Conservation (phyloP, 495 filamentous ascomycete species). For the Neohortaea acidophila region DNA sequence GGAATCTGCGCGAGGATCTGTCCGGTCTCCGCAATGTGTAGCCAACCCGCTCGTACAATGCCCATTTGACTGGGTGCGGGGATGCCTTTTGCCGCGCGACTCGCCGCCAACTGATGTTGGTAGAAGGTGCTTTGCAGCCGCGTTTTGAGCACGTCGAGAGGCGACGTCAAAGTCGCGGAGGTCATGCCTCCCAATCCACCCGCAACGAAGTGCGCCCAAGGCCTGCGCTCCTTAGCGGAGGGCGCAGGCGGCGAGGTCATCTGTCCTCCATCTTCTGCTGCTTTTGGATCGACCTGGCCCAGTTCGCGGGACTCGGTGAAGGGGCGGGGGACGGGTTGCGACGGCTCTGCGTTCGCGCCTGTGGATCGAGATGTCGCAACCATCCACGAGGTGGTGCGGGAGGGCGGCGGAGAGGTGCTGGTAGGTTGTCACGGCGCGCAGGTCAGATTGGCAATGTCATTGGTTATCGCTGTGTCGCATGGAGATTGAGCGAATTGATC, state of each 20-base stretch:
- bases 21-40: conserved; percentile 61
- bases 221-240: conserved; percentile 41
- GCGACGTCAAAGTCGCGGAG: conserved; percentile 67
- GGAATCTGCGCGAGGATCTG: conserved; percentile 68
- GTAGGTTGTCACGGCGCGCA: too few relatives aligned
- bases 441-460: too few relatives aligned
- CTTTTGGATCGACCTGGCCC: conserved; percentile 39
- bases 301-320: conserved; percentile 45
- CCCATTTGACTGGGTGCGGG: conserved; percentile 32
- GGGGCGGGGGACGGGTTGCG: conserved; percentile 10
- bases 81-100: conserved; percentile 33
- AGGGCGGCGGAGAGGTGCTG: too few relatives aligned
- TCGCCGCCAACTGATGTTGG: conserved; percentile 44
- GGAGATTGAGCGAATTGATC: too few relatives aligned
- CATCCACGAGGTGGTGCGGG: conserved; percentile 1
- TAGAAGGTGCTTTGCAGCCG: conserved; percentile 85
- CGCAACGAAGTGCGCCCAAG: conserved; percentile 79
- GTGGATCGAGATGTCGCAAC: neutral
- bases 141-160: conserved; percentile 82
- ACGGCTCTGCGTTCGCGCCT: neutral
- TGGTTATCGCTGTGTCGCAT: too few relatives aligned
- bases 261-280: conserved; percentile 23
- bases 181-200: conserved; percentile 84
- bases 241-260: conserved; percentile 26
- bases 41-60: conserved; percentile 33